phyloP scores from a whole-genome alignment of 163 green algal species.

The Scenedesmus sp. region DNA sequence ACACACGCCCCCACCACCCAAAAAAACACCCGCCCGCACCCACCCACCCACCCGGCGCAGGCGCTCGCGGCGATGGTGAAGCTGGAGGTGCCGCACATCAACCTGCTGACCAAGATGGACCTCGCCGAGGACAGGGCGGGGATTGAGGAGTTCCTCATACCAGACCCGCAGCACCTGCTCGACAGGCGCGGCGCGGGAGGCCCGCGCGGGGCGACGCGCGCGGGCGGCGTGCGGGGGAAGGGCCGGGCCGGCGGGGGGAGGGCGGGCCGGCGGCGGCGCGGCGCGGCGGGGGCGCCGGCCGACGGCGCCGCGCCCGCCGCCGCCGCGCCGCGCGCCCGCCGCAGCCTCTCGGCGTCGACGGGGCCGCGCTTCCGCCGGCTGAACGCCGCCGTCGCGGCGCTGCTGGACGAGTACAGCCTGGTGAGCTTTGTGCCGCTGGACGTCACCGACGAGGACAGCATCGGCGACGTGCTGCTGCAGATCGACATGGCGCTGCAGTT shows the following conservation, averaged over 20 bases:
- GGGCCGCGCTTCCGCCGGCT: slow-evolving; percentile 76
- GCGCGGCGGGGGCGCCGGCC: too few species aligned
- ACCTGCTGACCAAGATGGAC: slow-evolving; percentile 99
- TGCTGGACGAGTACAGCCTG: slow-evolving; percentile 95
- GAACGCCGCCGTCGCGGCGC: slow-evolving; percentile 74
- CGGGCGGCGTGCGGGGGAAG: too few species aligned
- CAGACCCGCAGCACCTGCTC: slow-evolving; percentile 80
- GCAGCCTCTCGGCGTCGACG: slow-evolving; percentile 69
- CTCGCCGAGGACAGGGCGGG: slow-evolving; percentile 43
- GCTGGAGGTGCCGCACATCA: slow-evolving; percentile 97
- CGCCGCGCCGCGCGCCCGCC: too few species aligned
- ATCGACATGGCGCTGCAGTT: slow-evolving; percentile 88
- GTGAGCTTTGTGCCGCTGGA: slow-evolving; percentile 95
- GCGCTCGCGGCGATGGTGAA: slow-evolving; percentile 97
- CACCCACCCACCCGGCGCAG: slow-evolving; percentile 46
- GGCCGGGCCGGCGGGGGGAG: too few species aligned
- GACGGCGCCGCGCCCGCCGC: too few species aligned
- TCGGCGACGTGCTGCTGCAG: slow-evolving; percentile 68
- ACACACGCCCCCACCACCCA: too few species aligned
- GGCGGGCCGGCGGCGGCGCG: too few species aligned
- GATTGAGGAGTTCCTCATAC: slow-evolving; percentile 84
- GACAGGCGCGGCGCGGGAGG: slow-evolving; percentile 19
- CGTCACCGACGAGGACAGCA: slow-evolving; percentile 90
- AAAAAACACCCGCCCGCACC: background rate
- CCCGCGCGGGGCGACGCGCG: too few species aligned